A percentile compares a stretch with the other conserved stretches of the same genome.
Evolutionary conservation across 2,329 filamentous ascomycete species (phyloP).

Genomic region (Fusarium liriodendri): DNA sequence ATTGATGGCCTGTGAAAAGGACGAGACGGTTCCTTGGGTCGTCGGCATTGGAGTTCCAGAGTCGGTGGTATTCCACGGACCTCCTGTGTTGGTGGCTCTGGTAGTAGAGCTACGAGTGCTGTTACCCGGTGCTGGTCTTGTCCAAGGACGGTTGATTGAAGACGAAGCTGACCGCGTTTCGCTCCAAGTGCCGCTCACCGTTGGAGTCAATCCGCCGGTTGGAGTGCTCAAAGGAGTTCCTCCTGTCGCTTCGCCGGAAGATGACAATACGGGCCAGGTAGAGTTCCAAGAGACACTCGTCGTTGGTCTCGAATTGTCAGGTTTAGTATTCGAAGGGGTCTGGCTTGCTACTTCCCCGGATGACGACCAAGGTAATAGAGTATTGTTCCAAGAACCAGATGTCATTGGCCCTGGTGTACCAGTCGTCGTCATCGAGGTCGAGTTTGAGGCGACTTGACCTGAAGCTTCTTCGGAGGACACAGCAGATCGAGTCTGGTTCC

Average conservation of each 20-base stretch:
- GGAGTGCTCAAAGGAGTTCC: neutral
- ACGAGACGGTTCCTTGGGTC: neutral
- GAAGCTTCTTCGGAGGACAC: neutral
- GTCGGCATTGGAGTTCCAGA: neutral
- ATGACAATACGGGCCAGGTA: neutral
- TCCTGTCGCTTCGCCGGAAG: neutral
- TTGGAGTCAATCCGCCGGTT: neutral
- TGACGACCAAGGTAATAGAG: neutral
- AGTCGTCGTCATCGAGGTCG: neutral
- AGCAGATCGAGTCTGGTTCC: neutral
- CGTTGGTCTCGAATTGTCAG: neutral
- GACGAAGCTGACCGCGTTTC: neutral
- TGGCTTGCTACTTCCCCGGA: neutral
- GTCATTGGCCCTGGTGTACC: neutral
- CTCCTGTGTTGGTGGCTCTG: neutral
- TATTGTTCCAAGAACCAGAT: neutral
- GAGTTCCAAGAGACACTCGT: neutral
- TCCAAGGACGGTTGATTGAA: neutral
- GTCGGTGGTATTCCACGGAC: conserved; percentile 10
- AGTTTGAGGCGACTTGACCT: neutral
- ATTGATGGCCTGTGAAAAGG: neutral
- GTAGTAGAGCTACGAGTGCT: neutral
- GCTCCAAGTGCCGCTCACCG: neutral
- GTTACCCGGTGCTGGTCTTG: neutral
- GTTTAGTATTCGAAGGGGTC: neutral